phyloP scores from a whole-genome alignment of 805 yeast species.

The Wickerhamiella allomyrinae region DNA sequence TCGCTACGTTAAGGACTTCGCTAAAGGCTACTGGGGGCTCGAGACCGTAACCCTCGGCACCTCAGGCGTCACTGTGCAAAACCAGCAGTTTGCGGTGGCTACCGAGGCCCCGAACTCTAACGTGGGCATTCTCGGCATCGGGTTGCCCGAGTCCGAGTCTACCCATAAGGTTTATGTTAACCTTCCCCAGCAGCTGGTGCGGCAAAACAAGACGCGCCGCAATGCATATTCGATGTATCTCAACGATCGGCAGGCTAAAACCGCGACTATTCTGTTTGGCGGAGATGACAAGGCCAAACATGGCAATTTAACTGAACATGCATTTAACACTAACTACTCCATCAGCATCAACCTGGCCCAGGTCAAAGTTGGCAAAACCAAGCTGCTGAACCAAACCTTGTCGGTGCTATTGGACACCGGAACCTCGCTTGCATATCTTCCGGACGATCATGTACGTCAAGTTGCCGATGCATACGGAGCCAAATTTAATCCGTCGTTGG shows the following conservation, averaged over 20 bases:
- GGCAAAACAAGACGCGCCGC: conserved; percentile 41
- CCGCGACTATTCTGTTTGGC: conserved; percentile 56
- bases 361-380: conserved; percentile 9
- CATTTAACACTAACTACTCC: conserved; percentile 20
- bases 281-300: conserved; percentile 55
- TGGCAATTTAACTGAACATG: conserved; percentile 36
- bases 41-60: conserved; percentile 45
- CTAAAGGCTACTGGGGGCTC: conserved; percentile 45
- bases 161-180: conserved; percentile 33
- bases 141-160: conserved; percentile 15
- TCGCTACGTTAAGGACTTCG: conserved; percentile 32
- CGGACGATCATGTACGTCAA: conserved; percentile 23
- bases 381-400: conserved; percentile 4
- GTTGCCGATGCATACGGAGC: conserved; percentile 30
- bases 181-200: conserved; percentile 43
- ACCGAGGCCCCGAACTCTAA: conserved; percentile 46
- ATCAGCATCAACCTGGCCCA: conserved; percentile 16
- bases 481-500: conserved; percentile 25
- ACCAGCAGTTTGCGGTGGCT: conserved; percentile 64
- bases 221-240: conserved; percentile 51
- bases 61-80: conserved; percentile 25
- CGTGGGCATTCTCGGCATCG: conserved; percentile 32
- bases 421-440: conserved; percentile 38
- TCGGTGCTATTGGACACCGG: conserved; percentile 44
- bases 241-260: conserved; percentile 25